Conservation (phyloP, 2,329 filamentous ascomycete genomes). For the Diplodia sapinea region DNA sequence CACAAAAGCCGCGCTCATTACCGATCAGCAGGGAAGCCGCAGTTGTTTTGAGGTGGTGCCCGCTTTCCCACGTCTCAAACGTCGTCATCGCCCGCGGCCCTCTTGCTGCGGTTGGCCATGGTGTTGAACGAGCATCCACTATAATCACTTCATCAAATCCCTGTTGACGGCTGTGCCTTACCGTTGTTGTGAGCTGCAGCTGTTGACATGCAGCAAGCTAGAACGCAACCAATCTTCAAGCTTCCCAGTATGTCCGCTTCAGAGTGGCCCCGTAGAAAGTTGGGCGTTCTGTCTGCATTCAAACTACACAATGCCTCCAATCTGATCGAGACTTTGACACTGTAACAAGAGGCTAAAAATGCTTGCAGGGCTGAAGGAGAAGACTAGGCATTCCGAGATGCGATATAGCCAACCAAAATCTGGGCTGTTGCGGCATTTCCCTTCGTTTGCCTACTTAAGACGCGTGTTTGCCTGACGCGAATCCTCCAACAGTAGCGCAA, state of each 20-base stretch:
- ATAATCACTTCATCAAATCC: not conserved
- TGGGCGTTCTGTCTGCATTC: too few relatives aligned
- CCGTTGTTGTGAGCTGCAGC: too few relatives aligned
- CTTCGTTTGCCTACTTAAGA: not conserved
- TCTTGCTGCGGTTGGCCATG: not conserved
- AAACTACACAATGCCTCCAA: too few relatives aligned
- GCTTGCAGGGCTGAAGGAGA: too few relatives aligned
- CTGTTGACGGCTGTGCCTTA: not conserved
- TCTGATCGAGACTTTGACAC: too few relatives aligned
- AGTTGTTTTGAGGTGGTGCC: too few relatives aligned
- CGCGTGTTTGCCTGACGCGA: not conserved
- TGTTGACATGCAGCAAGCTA: not conserved
- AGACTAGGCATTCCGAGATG: too few relatives aligned
- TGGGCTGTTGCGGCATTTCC: not conserved
- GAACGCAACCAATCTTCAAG: too few relatives aligned
- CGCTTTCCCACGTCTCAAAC: not conserved
- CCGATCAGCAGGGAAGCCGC: not conserved
- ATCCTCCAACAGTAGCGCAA: not conserved
- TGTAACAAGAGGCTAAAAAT: too few relatives aligned
- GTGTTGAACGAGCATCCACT: not conserved
- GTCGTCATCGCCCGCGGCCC: constrained; percentile 18
- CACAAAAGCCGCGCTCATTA: not conserved
- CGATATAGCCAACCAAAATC: too few relatives aligned
- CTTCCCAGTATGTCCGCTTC: too few relatives aligned
- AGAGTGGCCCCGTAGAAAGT: too few relatives aligned